Percentiles rank a stretch among this genome's conserved stretches.
These are phyloP conservation scores for Typha latifolia DNA, from an alignment of 176 grass and related monocot species.

Conservation along the genomic window DNA sequence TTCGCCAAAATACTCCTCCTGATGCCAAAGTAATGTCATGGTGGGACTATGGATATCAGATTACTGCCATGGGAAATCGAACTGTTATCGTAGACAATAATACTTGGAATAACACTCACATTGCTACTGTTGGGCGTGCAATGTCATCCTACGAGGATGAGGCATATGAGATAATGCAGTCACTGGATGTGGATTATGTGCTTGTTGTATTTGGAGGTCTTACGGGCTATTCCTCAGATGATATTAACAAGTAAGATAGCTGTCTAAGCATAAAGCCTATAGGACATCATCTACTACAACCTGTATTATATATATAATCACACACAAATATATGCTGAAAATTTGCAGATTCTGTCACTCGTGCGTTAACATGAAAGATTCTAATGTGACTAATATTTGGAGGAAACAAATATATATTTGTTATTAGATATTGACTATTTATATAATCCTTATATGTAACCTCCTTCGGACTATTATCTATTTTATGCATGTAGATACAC, in stretches of 20 bases:
- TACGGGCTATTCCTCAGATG: conserved; percentile 94
- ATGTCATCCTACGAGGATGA: conserved; percentile 98
- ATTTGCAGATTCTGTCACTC: too few species aligned
- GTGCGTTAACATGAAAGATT: too few species aligned
- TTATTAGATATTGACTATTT: too few species aligned
- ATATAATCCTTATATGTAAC: too few species aligned
- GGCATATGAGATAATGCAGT: conserved; percentile 99
- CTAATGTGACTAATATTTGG: too few species aligned
- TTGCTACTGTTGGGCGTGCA: conserved; percentile 95
- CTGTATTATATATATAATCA: too few species aligned
- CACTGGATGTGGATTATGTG: conserved; percentile 89
- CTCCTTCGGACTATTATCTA: too few species aligned
- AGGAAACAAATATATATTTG: too few species aligned
- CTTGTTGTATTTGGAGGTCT: conserved; percentile 98
- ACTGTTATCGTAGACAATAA: conserved; percentile 99
- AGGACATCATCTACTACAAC: too few species aligned
- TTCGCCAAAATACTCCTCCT: conserved; percentile 89
- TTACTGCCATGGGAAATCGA: conserved; percentile 99
- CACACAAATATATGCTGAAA: too few species aligned
- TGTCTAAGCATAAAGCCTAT: neutral
- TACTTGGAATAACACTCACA: conserved; percentile 99
- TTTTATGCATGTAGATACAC: too few species aligned
- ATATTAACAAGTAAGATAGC: conserved; percentile 89
- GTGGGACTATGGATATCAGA: conserved; percentile 99
- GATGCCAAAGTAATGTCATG: conserved; percentile 99